A percentile compares a stretch with the other conserved stretches of the same genome.
Evolutionary conservation across 2,329 filamentous ascomycete species (phyloP).

Genomic region (Fusarium musae): DNA sequence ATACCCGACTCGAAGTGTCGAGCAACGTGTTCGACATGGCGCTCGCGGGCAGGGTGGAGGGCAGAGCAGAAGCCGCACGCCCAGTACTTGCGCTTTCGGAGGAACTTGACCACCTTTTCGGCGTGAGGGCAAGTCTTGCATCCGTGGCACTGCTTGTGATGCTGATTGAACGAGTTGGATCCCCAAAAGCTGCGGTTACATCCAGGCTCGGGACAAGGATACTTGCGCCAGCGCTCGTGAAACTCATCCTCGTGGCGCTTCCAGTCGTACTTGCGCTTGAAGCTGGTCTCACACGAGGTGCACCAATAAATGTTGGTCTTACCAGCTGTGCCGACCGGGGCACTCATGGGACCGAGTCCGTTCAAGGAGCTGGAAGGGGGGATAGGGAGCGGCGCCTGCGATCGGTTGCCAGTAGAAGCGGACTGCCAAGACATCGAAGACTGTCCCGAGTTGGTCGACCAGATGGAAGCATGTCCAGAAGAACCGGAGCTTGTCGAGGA

Average conservation of each 20-base stretch:
- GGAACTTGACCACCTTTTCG: constrained; percentile 70
- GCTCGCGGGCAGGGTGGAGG: constrained; percentile 70
- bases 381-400: constrained; percentile 52
- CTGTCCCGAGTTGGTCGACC: constrained; percentile 56
- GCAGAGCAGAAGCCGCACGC: constrained; percentile 75
- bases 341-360: constrained; percentile 45
- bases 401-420: constrained; percentile 47
- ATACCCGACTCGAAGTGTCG: constrained; percentile 73
- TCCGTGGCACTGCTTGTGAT: constrained; percentile 73
- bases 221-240: constrained; percentile 75
- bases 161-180: constrained; percentile 74
- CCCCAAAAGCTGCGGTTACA: constrained; percentile 77
- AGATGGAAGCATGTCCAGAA: constrained; percentile 60
- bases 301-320: constrained; percentile 66
- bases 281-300: constrained; percentile 70
- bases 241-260: constrained; percentile 77
- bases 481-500: constrained; percentile 63
- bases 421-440: constrained; percentile 56
- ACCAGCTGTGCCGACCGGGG: constrained; percentile 43
- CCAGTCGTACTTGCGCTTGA: constrained; percentile 76
- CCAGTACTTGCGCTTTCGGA: constrained; percentile 73
- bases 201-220: constrained; percentile 70
- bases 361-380: constrained; percentile 49
- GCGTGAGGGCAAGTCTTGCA: constrained; percentile 74
- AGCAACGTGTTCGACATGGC: constrained; percentile 75